These are phyloP conservation scores for Wolfiporia cocos DNA, from an alignment of 1,284 basidiomycete genomes.

Conservation along the genomic window DNA sequence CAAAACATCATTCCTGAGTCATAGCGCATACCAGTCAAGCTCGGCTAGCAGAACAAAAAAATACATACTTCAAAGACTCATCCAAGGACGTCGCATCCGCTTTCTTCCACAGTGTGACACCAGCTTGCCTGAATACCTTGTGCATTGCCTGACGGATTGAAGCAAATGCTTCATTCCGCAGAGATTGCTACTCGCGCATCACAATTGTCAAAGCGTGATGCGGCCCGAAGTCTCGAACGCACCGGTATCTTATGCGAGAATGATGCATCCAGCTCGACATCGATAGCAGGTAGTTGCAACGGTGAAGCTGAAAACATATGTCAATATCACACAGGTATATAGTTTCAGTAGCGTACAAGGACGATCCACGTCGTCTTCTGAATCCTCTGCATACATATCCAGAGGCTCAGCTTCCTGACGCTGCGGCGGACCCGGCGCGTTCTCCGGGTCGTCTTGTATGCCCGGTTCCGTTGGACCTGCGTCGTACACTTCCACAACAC, in stretches of 20 bases:
- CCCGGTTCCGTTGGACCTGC: too few species aligned
- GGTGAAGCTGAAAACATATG: too few species aligned
- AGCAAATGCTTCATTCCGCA: slow-evolving; percentile 26
- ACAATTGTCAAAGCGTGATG: background rate
- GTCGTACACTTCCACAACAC: too few species aligned
- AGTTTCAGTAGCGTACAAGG: too few species aligned
- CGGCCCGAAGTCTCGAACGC: slow-evolving; percentile 10
- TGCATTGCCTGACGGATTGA: slow-evolving; percentile 30
- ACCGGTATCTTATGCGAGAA: slow-evolving; percentile 62
- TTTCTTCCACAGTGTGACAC: slow-evolving; percentile 18
- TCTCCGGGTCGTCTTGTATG: too few species aligned
- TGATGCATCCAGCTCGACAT: slow-evolving; percentile 45
- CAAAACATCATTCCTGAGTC: slow-evolving; percentile 23
- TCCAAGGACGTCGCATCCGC: slow-evolving; percentile 5
- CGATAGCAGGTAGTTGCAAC: slow-evolving; percentile 33
- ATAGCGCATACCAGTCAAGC: background rate
- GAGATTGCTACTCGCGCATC: slow-evolving; percentile 18
- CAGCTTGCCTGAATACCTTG: slow-evolving; percentile 21
- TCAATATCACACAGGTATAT: too few species aligned
- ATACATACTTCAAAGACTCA: background rate
- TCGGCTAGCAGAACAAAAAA: background rate
- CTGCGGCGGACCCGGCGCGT: too few species aligned
- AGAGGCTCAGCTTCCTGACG: too few species aligned
- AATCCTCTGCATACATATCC: too few species aligned
- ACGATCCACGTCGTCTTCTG: too few species aligned